Base-by-base conservation (phyloP, 2,329 filamentous ascomycete genomes). In the Fusarium bactridioides region DNA sequence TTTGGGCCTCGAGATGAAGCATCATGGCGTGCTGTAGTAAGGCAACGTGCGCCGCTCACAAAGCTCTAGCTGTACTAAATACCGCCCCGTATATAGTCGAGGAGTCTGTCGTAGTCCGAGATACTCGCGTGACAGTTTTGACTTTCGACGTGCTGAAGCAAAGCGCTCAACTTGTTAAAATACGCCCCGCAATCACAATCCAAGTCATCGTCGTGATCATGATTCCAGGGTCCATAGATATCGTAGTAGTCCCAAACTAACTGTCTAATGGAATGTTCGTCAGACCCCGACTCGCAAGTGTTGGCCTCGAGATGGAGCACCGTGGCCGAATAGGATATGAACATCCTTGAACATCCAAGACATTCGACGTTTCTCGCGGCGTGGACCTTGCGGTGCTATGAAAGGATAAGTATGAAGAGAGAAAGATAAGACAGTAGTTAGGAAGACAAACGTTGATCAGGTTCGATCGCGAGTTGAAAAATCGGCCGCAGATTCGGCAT, bases 131-230 rank as follows among this genome's bases (percentile, higher is more conserved):
- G 29, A 5, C 76, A 78, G 2, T 31, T 50, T 19, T 74, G 69
- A 38, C 74, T 77, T 38, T 79, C 77, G 1, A 57, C 69, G 44
- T 78, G 77, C 25, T 79, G 73, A 4, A 78, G 58, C 8, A 78
- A 44, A 21, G 54, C 70, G 21, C 77, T 76, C 27, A 79, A 48
- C 1, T 21, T 54, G 12, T 9, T 3, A 7, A 40, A 55, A 65
- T 74, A 3, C 11, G 47, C 40, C 1, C 61, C 35, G 55, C 77
- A 79, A 8, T 57, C 59, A 19, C 78, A 79, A 27, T 56, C 31
- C 13, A 75, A 70, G 16, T 69, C 57, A 29, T 35, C 68, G 5
- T 63, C 67, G 1, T 51, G 48, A 5, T 70, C 25, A 16, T 59
- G 48, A 40, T 58, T 77, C 38, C 18, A 43, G 11, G 8, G 11